Evolutionary conservation across 1,284 basidiomycete species (phyloP), one percentile per base, ranked within the genome.

Genomic region (Irpex rosettiformis): DNA sequence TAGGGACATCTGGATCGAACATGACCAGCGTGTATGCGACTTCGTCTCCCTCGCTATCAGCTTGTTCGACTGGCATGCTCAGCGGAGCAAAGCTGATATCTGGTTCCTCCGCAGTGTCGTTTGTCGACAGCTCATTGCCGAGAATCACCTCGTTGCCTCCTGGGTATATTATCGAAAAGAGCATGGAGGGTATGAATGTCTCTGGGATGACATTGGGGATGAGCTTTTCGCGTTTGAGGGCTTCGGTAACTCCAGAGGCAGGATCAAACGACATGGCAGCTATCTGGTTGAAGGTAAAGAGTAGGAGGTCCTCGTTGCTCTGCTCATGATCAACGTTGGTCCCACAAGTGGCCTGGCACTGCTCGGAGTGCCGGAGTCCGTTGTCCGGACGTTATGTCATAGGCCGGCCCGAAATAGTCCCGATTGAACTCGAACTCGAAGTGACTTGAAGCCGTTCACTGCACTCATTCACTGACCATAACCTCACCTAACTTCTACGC

Each of bases 1-100:
- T 82, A 0, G 86, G 87, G 2, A 85, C 86, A 65, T 89, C 86
- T 0, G 85, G 85, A 66, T 88, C 86, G n/a, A 82, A 76, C 81
- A 88, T 81, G 29, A 81, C 81, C 24, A 88, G 72, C 2, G 86
- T 87, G 64, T 86, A 88, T 5, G 56, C 22, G 27, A 52, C 47
- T 52, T 79, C 79, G 1, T 66, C 68, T 6, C 59, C 58, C 16
- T 49, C 58, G 24, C 62, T 64, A 16, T 66, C 68, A 0, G 63
- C 70, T 55, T 68, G 67, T 52, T 71, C 72, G 8, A 70, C 72
- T 3, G 70, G 64, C 18, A 74, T 70, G 43, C 71, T 73, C 69
- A 80, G 73, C 3, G 83, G 80, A 5, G 77, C 74, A 47, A 86
- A 76, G 43, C 71, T 74, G 57, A 86, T 73, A 3, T 73, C 66